These are phyloP conservation scores for Pythium pyrilobum DNA, from an alignment of 352 stramenopile genomes.

Conservation along the genomic window DNA sequence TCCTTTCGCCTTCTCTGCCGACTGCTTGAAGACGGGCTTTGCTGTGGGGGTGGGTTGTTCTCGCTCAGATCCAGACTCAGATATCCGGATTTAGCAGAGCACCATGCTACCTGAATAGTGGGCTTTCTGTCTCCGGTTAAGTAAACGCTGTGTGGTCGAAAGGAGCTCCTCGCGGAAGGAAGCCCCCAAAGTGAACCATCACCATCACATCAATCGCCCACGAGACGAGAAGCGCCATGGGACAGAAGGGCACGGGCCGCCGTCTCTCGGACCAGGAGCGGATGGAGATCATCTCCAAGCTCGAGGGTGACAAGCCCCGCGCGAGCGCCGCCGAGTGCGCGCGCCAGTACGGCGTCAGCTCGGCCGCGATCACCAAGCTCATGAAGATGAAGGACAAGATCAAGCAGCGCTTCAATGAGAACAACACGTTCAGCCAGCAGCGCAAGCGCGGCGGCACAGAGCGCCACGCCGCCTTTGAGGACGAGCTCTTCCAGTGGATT, in stretches of 20 bases:
- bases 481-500: slow-evolving; percentile 63
- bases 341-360: slow-evolving; percentile 58
- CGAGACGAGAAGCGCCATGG: slow-evolving; percentile 7
- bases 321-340: slow-evolving; percentile 52
- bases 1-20: too few relatives aligned
- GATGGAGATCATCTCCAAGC: slow-evolving; percentile 66
- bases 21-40: slow-evolving; percentile 3
- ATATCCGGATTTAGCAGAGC: slow-evolving; percentile 6
- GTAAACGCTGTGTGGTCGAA: slow-evolving; percentile 6
- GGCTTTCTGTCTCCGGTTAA: neutral
- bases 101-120: neutral
- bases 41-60: neutral
- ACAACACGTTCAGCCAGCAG: slow-evolving; percentile 32
- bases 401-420: slow-evolving; percentile 61
- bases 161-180: neutral
- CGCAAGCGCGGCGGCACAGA: slow-evolving; percentile 57
- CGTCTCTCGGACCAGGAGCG: slow-evolving; percentile 68
- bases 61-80: slow-evolving; percentile 11
- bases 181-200: slow-evolving; percentile 18
- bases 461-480: slow-evolving; percentile 30
- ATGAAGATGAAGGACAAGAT: slow-evolving; percentile 66
- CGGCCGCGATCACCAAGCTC: slow-evolving; percentile 73
- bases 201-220: neutral
- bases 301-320: slow-evolving; percentile 51
- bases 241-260: slow-evolving; percentile 41